Conservation (phyloP, 805 yeast genomes). For the Kodamaea lidongshanica region DNA sequence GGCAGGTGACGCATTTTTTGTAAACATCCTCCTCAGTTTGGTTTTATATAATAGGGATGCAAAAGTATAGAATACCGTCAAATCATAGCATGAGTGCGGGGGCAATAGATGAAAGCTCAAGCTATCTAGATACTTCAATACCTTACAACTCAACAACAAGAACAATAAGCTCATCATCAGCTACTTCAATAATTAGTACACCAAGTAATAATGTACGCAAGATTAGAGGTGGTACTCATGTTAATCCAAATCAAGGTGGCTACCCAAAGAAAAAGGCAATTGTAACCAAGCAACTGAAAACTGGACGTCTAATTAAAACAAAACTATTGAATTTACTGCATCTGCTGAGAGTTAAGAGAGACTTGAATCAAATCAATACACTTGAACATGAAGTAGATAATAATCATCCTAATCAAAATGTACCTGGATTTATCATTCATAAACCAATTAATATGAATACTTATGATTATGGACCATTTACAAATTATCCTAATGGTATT, state of each 20-base stretch:
- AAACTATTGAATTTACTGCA: slow-evolving; percentile 36
- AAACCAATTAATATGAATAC: slow-evolving; percentile 27
- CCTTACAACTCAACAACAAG: slow-evolving; percentile 20
- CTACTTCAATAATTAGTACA: slow-evolving; percentile 32
- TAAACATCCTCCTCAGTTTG: no score
- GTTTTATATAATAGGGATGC: no score
- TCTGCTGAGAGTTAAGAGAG: slow-evolving; percentile 19
- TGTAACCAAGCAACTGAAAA: slow-evolving; percentile 15
- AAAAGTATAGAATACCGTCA: no score
- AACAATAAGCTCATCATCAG: slow-evolving; percentile 31
- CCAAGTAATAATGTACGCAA: slow-evolving; percentile 37
- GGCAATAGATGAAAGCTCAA: slow-evolving; percentile 4
- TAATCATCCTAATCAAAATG: slow-evolving; percentile 13
- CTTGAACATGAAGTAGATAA: slow-evolving; percentile 10
- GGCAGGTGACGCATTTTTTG: no score
- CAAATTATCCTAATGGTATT: slow-evolving; percentile 16
- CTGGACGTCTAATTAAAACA: slow-evolving; percentile 26
- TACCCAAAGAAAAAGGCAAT: slow-evolving; percentile 8
- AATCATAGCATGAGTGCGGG: no score
- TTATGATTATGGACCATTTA: slow-evolving; percentile 35
- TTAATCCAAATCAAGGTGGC: slow-evolving; percentile 3
- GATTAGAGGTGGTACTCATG: slow-evolving; percentile 14
- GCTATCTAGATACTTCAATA: slow-evolving; percentile 3
- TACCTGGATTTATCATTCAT: slow-evolving; percentile 24
- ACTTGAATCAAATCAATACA: slow-evolving; percentile 3